phyloP scores from a whole-genome alignment of 2,329 filamentous ascomycete species.

The Pseudonectria buxi region DNA sequence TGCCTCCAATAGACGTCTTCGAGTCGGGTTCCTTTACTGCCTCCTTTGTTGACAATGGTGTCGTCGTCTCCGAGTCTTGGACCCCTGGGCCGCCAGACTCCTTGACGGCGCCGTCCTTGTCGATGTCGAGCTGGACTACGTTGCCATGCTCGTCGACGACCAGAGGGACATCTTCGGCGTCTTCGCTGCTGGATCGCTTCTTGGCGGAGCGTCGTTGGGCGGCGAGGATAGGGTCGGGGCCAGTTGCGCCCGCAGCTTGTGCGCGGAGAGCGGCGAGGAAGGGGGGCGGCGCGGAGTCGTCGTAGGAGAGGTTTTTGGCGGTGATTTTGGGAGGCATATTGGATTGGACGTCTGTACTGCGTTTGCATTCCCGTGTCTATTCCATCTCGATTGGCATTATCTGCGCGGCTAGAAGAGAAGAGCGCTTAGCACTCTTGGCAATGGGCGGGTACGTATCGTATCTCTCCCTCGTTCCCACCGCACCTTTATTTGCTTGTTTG shows the following conservation, averaged over 20 bases:
- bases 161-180: conserved; percentile 70
- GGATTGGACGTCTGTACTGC: no score
- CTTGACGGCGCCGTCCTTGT: conserved; percentile 37
- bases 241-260: conserved; percentile 41
- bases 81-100: conserved; percentile 16
- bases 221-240: conserved; percentile 47
- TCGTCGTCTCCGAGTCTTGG: conserved; percentile 26
- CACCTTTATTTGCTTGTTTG: no score
- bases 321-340: conserved; percentile 56
- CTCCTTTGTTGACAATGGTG: conserved; percentile 14
- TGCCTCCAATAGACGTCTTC: conserved; percentile 29
- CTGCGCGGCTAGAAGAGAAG: no score
- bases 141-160: conserved; percentile 69
- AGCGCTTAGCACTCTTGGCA: no score
- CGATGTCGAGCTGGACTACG: conserved; percentile 45
- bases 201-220: conserved; percentile 42
- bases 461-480: no score
- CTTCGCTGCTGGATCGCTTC: conserved; percentile 55
- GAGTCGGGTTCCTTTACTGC: conserved; percentile 16
- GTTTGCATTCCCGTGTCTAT: no score
- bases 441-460: no score
- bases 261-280: conserved; percentile 54
- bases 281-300: conserved; percentile 46
- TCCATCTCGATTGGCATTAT: no score
- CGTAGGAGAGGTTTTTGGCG: conserved; percentile 64